Evolutionary conservation across 768 basidiomycete genomes (phyloP), one percentile per base, ranked within the genome.

Genomic region (Pleurotus sapidus): DNA sequence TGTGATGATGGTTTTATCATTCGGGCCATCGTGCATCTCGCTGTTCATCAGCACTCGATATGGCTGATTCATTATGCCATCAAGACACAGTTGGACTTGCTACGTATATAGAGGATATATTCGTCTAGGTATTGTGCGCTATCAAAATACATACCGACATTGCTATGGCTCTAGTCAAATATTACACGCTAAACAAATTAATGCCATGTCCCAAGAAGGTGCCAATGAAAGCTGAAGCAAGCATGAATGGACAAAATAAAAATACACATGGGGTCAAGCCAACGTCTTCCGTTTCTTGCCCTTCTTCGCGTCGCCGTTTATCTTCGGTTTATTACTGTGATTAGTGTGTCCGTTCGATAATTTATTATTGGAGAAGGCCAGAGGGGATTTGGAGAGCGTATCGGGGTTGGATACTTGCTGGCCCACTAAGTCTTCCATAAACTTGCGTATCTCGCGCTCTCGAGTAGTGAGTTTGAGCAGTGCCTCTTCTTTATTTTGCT

Each of bases 361-460:
- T 62, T 75, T 74, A 51, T 68, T 65, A 57, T 72, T 74, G 60
- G 72, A 68, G 30, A 69, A 63, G 61, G 70, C 72, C 30, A 76
- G 61, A 46, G 77, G 72, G 62, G 73, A 58, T 58, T 67, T 60
- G 49, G 65, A 46, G 55, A 73, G 57, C 46, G 74, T 70, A 62
- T 74, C 66, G 59, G 67, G 65, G 51, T 68, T 72, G 23, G 67
- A 72, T 37, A 71, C 64, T 49, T 72, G 76, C 34, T 84, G 81
- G 59, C 82, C 84, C 55, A 84, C 70, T 55, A 88, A 79, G 61
- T 91, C 89, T 67, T 91, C 89, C 37, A 94, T 88, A 46, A 80
- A 79, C 68, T 83, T 87, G 38, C 91, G 85, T 58, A 93, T 79
- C 64, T 91, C 88, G 46, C 88, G 86, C 70, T 93, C 91, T 46